Evolutionary conservation across 1,284 basidiomycete species (phyloP).

Genomic region (Termitomyces sp.): DNA sequence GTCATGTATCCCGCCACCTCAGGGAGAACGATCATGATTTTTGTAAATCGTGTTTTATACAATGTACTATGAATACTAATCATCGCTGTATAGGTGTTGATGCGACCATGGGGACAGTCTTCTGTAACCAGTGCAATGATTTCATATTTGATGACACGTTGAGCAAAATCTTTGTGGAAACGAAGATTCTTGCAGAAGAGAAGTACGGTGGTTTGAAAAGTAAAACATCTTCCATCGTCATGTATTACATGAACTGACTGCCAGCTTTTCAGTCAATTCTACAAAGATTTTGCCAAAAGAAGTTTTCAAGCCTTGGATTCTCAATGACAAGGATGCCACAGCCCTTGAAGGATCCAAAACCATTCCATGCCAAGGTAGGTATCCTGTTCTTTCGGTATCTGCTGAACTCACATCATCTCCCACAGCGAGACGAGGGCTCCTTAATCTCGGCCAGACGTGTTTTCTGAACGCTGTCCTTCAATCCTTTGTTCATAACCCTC

Average conservation of each 20-base stretch:
- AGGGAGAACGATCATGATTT: slow-evolving; percentile 57
- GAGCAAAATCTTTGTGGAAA: slow-evolving; percentile 31
- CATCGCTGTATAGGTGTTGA: slow-evolving; percentile 33
- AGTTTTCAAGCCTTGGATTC: slow-evolving; percentile 38
- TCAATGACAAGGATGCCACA: slow-evolving; percentile 32
- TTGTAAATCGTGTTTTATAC: slow-evolving; percentile 45
- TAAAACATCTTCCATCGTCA: slow-evolving; percentile 15
- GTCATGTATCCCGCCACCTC: slow-evolving; percentile 55
- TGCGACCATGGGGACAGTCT: slow-evolving; percentile 38
- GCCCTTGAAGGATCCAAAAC: slow-evolving; percentile 34
- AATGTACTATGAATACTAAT: background rate
- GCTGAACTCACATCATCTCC: slow-evolving; percentile 11
- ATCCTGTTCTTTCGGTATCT: background rate
- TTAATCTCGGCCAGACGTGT: slow-evolving; percentile 94
- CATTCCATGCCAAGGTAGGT: slow-evolving; percentile 63
- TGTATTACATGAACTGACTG: background rate
- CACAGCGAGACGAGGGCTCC: slow-evolving; percentile 76
- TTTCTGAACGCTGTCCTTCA: slow-evolving; percentile 94
- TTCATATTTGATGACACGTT: slow-evolving; percentile 39
- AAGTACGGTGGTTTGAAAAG: slow-evolving; percentile 38
- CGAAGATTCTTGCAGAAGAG: slow-evolving; percentile 38
- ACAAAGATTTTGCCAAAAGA: slow-evolving; percentile 28
- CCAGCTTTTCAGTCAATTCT: background rate
- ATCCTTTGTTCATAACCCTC: slow-evolving; percentile 88
- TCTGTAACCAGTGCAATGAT: slow-evolving; percentile 42